Evolutionary conservation across 2,329 filamentous ascomycete genomes (phyloP).

Genomic region (Pezicula radicicola): DNA sequence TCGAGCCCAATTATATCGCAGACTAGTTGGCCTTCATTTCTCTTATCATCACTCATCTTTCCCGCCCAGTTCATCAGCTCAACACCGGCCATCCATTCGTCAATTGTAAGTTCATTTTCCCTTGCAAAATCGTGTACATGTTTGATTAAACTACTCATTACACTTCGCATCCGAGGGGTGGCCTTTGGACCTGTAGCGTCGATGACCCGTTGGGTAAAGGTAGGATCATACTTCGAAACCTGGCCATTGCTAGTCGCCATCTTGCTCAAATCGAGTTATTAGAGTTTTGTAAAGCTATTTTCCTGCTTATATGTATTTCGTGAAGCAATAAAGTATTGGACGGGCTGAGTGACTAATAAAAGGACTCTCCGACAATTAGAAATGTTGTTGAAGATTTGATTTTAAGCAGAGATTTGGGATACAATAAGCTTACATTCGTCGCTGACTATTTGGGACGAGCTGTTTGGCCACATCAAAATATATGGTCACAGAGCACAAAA

Average conservation of each 20-base stretch:
- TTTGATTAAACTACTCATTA: constrained; percentile 65
- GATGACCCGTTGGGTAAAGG: constrained; percentile 73
- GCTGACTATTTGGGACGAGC: neutral
- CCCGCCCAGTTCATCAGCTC: constrained; percentile 68
- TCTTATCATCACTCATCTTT: constrained; percentile 63
- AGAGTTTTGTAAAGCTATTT: no score
- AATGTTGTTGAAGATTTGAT: no score
- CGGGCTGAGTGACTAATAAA: no score
- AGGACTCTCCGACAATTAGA: no score
- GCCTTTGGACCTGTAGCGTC: constrained; percentile 72
- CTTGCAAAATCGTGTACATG: constrained; percentile 82
- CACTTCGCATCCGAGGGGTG: constrained; percentile 61
- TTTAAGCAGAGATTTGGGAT: no score
- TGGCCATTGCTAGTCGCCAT: neutral
- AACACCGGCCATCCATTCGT: constrained; percentile 75
- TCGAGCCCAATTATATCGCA: constrained; percentile 75
- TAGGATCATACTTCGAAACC: constrained; percentile 16
- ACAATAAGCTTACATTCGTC: no score
- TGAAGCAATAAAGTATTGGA: no score
- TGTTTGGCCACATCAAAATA: neutral
- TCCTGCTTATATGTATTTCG: no score
- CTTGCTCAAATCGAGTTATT: neutral
- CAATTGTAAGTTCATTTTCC: constrained; percentile 74
- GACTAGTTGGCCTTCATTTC: constrained; percentile 73
- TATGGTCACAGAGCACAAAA: neutral